Conservation (phyloP, 2,329 filamentous ascomycete genomes). For the Colletotrichum cereale region DNA sequence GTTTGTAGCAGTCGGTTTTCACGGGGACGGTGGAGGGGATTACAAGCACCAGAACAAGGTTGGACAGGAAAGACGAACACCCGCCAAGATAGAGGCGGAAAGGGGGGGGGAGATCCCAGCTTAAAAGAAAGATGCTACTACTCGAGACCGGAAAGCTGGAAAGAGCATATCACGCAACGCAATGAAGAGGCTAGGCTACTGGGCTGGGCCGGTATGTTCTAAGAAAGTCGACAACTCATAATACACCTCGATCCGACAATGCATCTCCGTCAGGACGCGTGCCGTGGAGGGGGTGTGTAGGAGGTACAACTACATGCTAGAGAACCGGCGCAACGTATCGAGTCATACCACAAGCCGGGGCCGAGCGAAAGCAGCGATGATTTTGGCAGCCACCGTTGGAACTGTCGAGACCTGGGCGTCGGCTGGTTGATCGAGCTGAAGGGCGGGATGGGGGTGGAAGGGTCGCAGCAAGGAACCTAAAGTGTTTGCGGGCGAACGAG, state of each 20-base stretch:
- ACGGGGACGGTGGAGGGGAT: not conserved
- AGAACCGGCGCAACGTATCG: not conserved
- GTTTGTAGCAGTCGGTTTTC: not conserved
- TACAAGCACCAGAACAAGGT: not conserved
- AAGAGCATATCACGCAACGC: not conserved
- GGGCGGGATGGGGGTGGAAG: not conserved
- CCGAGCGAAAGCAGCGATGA: conserved; percentile 2
- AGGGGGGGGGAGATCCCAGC: not conserved
- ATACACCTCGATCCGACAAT: not conserved
- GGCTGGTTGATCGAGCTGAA: conserved; percentile 8
- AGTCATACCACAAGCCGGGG: conserved; percentile 12
- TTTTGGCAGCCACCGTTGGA: conserved; percentile 15
- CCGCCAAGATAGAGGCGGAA: not conserved
- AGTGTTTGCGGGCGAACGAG: conserved; percentile 23
- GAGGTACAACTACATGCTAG: conserved; percentile 9
- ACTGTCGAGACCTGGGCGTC: not conserved
- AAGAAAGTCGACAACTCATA: not conserved
- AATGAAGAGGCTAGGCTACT: not conserved
- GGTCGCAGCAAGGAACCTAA: conserved; percentile 17
- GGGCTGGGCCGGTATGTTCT: conserved; percentile 1
- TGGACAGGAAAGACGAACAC: not conserved
- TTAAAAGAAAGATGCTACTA: conserved; percentile 15
- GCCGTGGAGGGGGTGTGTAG: conserved; percentile 2
- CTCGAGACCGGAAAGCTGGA: not conserved
- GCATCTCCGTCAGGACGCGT: not conserved